Percentiles rank a stretch among this genome's conserved stretches.
Evolutionary conservation across 495 filamentous ascomycete species (phyloP).

Genomic region (Hyaloscypha hepaticicola): DNA sequence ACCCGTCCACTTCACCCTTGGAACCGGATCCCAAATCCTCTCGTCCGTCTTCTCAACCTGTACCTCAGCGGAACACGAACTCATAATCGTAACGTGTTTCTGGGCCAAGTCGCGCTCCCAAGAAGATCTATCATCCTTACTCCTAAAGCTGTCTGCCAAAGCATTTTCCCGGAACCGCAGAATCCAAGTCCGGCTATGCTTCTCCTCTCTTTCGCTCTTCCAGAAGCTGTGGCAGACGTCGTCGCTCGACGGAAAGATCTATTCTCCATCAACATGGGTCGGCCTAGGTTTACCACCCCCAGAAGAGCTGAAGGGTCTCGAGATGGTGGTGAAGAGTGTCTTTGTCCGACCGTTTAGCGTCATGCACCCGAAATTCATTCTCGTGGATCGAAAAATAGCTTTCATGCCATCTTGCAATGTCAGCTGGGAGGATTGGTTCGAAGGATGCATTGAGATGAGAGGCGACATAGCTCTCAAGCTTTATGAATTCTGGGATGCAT

Average conservation of each 20-base stretch:
- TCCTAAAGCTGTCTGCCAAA: constrained; percentile 23
- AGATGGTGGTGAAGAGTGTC: constrained; percentile 64
- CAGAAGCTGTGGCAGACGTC: constrained; percentile 70
- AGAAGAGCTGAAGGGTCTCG: constrained; percentile 53
- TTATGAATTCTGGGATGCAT: constrained; percentile 54
- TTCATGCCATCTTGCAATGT: constrained; percentile 71
- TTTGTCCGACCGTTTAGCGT: constrained; percentile 74
- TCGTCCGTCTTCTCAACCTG: constrained; percentile 54
- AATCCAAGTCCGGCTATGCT: constrained; percentile 56
- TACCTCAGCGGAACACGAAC: constrained; percentile 52
- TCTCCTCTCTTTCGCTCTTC: constrained; percentile 63
- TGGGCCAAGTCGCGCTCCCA: constrained; percentile 63
- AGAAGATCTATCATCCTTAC: constrained; percentile 38
- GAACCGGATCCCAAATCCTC: constrained; percentile 28
- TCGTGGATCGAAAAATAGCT: constrained; percentile 61
- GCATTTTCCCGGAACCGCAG: constrained; percentile 33
- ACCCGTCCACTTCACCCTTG: constrained; percentile 21
- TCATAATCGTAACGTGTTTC: constrained; percentile 76
- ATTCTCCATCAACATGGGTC: constrained; percentile 54
- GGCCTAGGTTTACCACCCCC: constrained; percentile 57
- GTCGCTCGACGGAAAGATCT: constrained; percentile 53
- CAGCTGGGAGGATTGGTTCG: constrained; percentile 75
- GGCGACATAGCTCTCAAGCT: constrained; percentile 56
- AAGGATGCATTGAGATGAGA: constrained; percentile 60
- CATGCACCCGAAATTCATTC: constrained; percentile 74